A percentile compares a stretch with the other conserved stretches of the same genome.
Conservation (phyloP, 495 filamentous ascomycete genomes). For the Penicillium argentinense region DNA sequence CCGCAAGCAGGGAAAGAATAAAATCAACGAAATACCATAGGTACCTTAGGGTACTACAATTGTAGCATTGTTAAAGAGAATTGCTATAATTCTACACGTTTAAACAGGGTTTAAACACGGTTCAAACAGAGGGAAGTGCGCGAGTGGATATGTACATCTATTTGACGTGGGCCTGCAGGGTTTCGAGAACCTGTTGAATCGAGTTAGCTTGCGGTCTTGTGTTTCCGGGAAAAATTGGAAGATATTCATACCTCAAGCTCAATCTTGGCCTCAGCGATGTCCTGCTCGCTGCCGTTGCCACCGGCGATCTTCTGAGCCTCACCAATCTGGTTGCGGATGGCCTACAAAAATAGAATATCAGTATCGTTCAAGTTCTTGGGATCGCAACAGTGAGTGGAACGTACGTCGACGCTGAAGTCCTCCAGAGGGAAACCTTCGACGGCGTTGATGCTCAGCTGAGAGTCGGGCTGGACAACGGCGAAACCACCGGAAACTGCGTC, state of each 20-base stretch:
- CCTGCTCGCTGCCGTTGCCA: conserved; percentile 92
- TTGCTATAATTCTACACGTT: conserved; percentile 49
- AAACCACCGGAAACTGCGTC: conserved; percentile 88
- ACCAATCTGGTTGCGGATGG: conserved; percentile 60
- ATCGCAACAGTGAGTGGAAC: conserved; percentile 13
- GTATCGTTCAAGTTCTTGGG: conserved; percentile 5
- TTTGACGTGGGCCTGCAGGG: conserved; percentile 73
- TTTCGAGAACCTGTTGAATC: conserved; percentile 62
- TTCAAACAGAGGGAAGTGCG: conserved; percentile 28
- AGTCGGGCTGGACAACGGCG: conserved; percentile 94
- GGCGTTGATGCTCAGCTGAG: conserved; percentile 93
- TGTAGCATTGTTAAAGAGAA: too few relatives aligned
- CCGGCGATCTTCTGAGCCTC: conserved; percentile 94
- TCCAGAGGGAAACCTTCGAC: conserved; percentile 92
- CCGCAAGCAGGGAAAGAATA: conserved; percentile 10
- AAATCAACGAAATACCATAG: too few relatives aligned
- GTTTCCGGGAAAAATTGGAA: neutral
- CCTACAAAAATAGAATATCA: conserved; percentile 24
- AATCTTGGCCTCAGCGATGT: conserved; percentile 97
- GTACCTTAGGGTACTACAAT: too few relatives aligned
- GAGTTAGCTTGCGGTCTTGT: conserved; percentile 12
- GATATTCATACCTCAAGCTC: conserved; percentile 80
- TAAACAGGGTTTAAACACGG: too few relatives aligned
- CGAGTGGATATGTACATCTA: conserved; percentile 56
- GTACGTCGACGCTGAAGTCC: conserved; percentile 86